Evolutionary conservation across 208 protist species (phyloP), one percentile per base, ranked within the genome.

Genomic region (Crithidia sp.): DNA sequence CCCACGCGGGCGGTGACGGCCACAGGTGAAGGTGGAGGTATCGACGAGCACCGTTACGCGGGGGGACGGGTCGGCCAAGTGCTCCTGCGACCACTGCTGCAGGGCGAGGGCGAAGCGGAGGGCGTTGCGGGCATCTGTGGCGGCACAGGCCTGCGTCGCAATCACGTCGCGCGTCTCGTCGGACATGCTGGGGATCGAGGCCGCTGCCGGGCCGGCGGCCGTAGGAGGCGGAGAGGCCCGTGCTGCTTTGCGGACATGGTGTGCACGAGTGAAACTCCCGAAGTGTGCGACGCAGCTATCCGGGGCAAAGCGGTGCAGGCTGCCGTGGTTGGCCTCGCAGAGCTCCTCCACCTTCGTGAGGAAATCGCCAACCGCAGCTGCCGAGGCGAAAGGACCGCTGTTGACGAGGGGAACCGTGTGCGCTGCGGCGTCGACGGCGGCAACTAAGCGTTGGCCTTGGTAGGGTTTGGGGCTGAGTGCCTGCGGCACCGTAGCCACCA

Each of bases 21-120:
- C 64, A 43, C 68, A 73, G 13, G 45, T 56, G 66, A 83, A 78
- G 17, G 36, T 28, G n/a, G 63, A 54, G 39, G 73, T 79, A 72
- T 83, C 78, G 40, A 77, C 49, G 53, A 83, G 66, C 57, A 50
- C 45, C 14, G 28, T 28, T 28, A 28, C 28, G 28, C 28, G 28
- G 28, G 49, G 13, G 13, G 17, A 13, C 12, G 5, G 40, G 28
- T 41, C 14, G 67, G 16, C 28, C 28, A 28, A 28, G 28, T 28
- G 28, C 28, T 28, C 28, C 1, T 28, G 28, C 28, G 28, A 28
- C 57, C 56, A 60, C 19, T 47, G 49, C 45, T 36, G 19, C 74
- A 79, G 67, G 14, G 36, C 63, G 19, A 79, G 54, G 4, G 74
- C 68, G 40, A 81, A 81, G 60, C 19, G 59, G 10, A 36, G 40